A percentile compares a stretch with the other conserved stretches of the same genome.
Evolutionary conservation across 1,284 basidiomycete genomes (phyloP).

Genomic region (Puccinia triticina): DNA sequence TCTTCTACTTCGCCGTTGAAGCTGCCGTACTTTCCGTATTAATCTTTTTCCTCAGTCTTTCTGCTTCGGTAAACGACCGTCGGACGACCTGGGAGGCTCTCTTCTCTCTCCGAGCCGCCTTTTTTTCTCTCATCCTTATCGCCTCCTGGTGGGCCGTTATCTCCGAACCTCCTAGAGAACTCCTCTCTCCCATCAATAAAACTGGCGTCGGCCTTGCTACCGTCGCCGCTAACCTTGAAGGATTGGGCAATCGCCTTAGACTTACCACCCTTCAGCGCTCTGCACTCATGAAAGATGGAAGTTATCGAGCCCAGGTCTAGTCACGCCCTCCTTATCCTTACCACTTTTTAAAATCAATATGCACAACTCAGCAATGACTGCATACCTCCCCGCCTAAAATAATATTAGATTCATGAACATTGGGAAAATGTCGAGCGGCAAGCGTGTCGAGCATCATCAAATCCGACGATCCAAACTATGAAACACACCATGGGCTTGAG

Average conservation of each 20-base stretch:
- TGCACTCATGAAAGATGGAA: slow-evolving; percentile 33
- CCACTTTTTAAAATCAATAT: not conserved
- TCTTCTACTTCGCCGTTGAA: slow-evolving; percentile 17
- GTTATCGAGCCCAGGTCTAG: slow-evolving; percentile 11
- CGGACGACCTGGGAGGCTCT: slow-evolving; percentile 24
- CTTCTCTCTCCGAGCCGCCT: not conserved
- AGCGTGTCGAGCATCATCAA: not conserved
- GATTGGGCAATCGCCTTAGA: slow-evolving; percentile 40
- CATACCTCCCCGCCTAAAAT: not conserved
- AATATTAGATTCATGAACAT: slow-evolving; percentile 8
- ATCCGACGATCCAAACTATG: not conserved
- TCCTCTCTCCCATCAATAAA: not conserved
- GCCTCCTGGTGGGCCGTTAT: slow-evolving; percentile 30
- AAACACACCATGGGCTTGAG: slow-evolving; percentile 9
- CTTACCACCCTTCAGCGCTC: slow-evolving; percentile 38
- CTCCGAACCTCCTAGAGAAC: slow-evolving; percentile 15
- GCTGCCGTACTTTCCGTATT: not conserved
- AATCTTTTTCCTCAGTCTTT: not conserved
- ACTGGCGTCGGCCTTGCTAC: slow-evolving; percentile 26
- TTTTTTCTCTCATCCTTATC: slow-evolving; percentile 11
- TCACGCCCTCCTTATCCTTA: not conserved
- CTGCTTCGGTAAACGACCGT: not conserved
- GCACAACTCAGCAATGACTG: not conserved
- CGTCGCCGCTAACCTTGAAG: slow-evolving; percentile 12
- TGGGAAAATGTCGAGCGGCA: slow-evolving; percentile 28